A percentile compares a stretch with the other conserved stretches of the same genome.
Conservation (phyloP, 2,329 filamentous ascomycete species). For the Cladosporium sp. region DNA sequence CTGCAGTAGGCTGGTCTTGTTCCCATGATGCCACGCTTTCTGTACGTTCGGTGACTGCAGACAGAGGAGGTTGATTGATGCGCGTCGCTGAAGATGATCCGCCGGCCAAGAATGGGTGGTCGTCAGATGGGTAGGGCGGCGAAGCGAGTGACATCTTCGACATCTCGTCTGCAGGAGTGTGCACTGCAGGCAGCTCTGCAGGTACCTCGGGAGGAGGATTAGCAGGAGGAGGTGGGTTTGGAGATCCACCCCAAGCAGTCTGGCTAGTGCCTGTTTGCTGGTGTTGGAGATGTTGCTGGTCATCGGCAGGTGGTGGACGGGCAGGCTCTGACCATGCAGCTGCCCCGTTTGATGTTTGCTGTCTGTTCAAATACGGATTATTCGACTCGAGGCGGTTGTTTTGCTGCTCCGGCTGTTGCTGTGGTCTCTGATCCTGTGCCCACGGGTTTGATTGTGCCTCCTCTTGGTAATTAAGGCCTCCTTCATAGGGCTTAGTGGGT, state of each 20-base stretch:
- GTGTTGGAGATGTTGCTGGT: conserved; percentile 4
- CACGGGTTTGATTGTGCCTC: conserved; percentile 27
- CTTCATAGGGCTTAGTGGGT: conserved; percentile 19
- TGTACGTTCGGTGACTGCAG: conserved; percentile 18
- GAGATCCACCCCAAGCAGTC: conserved; percentile 8
- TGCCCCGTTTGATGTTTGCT: conserved; percentile 2
- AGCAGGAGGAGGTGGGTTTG: conserved; percentile 13
- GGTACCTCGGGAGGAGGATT: conserved; percentile 25
- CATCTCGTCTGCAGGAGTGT: conserved; percentile 38
- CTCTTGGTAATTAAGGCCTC: conserved; percentile 2
- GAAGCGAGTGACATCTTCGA: conserved; percentile 33
- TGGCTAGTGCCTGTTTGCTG: conserved; percentile 1
- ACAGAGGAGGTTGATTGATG: conserved; percentile 24
- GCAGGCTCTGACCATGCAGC: conserved; percentile 2
- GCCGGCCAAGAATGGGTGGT: conserved; percentile 19
- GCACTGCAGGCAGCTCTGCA: conserved; percentile 38
- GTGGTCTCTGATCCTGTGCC: conserved; percentile 6
- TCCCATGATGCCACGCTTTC: conserved; percentile 15
- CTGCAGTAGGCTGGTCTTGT: conserved; percentile 12
- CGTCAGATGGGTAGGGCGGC: conserved; percentile 9
- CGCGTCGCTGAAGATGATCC: conserved; percentile 25
- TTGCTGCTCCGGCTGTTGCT: not conserved
- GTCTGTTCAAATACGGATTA: conserved; percentile 36
- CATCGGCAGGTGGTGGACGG: not conserved
- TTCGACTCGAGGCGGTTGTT: conserved; percentile 34